Evolutionary conservation across 2,329 filamentous ascomycete species (phyloP), one percentile per base, ranked within the genome.

Genomic region (Tolypocladium tundrense): DNA sequence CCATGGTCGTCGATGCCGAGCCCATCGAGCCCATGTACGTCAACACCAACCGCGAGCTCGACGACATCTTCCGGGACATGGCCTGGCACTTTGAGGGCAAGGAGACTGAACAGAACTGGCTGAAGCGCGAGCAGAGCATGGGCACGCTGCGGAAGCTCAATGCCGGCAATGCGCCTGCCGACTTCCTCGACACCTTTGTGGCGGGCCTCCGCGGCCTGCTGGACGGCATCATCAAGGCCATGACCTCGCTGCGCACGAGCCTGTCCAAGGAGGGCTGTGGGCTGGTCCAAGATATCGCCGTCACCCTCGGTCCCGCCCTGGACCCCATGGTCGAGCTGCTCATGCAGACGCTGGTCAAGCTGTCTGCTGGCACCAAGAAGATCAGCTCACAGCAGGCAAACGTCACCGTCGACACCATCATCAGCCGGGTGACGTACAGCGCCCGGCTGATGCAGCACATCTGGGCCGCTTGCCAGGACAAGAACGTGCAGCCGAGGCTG

Each of bases 41-140:
- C 58, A 90, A 92, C 66, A 93, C 91, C 1, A 80, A 87, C 63
- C 83, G 90, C 65, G 91, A 97, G 68, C 77, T 97, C n/a, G 92
- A 97, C 60, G 91, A 96, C 33, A 85, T 88, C 1, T 86, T 96
- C 69, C 85, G 84, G 63, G 87, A 89, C 39, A 96, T 97, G 90
- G 78, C 86, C 39, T 79, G 80, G 56, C 81, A 82, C 69, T 97
- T 97, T 61, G 91, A 97, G 64, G 92, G 92, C 56, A 90, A 81
- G 69, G 93, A 97, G 74, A 85, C 88, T 0, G 93, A 97, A 69
- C 85, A 89, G 60, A 97, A 97, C 68, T 97, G 93, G 93, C 71
- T 90, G 65, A 86, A 88, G 64, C 83, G 93, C 70, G 93, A 97
- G 71, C 88, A 93, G 75, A 87, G 84, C 67, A 81, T 91, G 42